phyloP scores from a whole-genome alignment of 140 eudicot species.

The Cichorium intybus region DNA sequence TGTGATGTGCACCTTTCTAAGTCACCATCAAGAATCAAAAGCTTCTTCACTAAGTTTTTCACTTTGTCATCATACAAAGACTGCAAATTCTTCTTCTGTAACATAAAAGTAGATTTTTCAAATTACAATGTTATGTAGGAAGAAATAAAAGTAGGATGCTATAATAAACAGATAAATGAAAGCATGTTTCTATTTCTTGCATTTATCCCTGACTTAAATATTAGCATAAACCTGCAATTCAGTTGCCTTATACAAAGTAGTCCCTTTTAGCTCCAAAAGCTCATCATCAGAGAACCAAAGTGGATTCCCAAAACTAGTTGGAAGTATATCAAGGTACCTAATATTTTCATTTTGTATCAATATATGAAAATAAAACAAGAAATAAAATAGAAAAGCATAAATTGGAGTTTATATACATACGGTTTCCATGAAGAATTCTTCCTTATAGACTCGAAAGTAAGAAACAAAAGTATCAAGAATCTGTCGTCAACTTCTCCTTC shows the following conservation, averaged over 20 bases:
- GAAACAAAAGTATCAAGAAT: conserved; percentile 69
- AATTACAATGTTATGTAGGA: neutral
- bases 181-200: neutral
- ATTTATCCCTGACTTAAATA: neutral
- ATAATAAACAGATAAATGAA: too few species aligned
- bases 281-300: conserved; percentile 91
- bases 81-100: conserved; percentile 78
- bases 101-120: conserved; percentile 9
- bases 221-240: conserved; percentile 60
- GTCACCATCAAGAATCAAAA: conserved; percentile 68
- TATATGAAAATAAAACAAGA: neutral
- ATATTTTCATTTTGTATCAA: neutral
- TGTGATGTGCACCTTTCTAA: conserved; percentile 54
- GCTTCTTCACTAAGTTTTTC: conserved; percentile 62
- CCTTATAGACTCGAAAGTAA: conserved; percentile 72
- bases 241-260: conserved; percentile 73
- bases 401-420: conserved; percentile 38
- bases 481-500: conserved; percentile 96
- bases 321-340: conserved; percentile 91
- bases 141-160: neutral
- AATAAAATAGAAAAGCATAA: neutral
- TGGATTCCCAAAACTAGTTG: conserved; percentile 75
- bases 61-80: conserved; percentile 69
- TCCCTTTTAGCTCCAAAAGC: conserved; percentile 74
- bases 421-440: conserved; percentile 95